phyloP scores from a whole-genome alignment of 2,329 filamentous ascomycete species.

The Aspergillus sp. region DNA sequence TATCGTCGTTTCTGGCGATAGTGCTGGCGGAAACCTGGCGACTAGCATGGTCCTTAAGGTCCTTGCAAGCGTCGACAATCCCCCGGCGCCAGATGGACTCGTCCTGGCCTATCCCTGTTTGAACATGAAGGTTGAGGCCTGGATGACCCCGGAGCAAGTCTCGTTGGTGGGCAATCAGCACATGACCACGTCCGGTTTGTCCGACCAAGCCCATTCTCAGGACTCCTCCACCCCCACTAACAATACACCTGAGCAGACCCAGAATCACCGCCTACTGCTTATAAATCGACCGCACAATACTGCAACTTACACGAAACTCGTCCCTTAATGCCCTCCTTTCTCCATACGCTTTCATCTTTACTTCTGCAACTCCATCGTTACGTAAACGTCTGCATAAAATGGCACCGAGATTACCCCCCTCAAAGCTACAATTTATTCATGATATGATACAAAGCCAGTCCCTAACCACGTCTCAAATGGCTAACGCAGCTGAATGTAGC shows the following conservation, averaged over 20 bases:
- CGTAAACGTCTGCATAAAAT: too few relatives aligned
- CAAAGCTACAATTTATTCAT: slow-evolving; percentile 1
- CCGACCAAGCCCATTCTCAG: too few relatives aligned
- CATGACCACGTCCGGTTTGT: too few relatives aligned
- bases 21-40: slow-evolving; percentile 72
- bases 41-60: slow-evolving; percentile 81
- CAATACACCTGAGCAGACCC: too few relatives aligned
- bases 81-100: slow-evolving; percentile 68
- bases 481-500: slow-evolving; percentile 2
- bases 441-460: slow-evolving; percentile 2
- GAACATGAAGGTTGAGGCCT: slow-evolving; percentile 96
- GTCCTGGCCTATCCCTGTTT: slow-evolving; percentile 81
- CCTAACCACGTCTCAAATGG: slow-evolving; percentile 1
- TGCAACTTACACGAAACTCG: too few relatives aligned
- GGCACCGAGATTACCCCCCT: not conserved
- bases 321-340: too few relatives aligned
- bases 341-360: too few relatives aligned
- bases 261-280: too few relatives aligned
- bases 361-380: too few relatives aligned
- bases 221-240: too few relatives aligned
- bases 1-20: slow-evolving; percentile 68
- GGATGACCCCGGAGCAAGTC: slow-evolving; percentile 99
- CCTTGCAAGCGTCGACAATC: slow-evolving; percentile 45
- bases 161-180: too few relatives aligned
- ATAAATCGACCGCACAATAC: too few relatives aligned